Evolutionary conservation across 2,329 filamentous ascomycete genomes (phyloP).

Genomic region (Capronia coronata): DNA sequence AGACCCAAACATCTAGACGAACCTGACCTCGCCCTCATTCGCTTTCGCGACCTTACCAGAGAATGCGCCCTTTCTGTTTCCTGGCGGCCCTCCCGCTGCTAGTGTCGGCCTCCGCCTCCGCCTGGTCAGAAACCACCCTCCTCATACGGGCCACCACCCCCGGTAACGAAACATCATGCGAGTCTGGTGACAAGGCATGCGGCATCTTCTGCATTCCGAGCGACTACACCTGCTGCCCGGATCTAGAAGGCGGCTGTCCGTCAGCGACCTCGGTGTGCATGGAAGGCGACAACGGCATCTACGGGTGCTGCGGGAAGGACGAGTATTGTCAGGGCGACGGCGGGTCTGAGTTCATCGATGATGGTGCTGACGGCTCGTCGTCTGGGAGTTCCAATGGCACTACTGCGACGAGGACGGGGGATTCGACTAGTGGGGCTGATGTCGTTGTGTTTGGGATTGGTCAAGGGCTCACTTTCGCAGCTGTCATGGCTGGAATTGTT

Average conservation of each 20-base stretch:
- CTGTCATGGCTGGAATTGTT: background rate
- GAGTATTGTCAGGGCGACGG: slow-evolving; percentile 21
- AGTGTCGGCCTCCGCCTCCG: slow-evolving; percentile 11
- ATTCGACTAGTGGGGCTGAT: slow-evolving; percentile 7
- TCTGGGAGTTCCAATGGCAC: background rate
- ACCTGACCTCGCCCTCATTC: background rate
- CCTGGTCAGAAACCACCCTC: slow-evolving; percentile 14
- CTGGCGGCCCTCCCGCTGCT: slow-evolving; percentile 14
- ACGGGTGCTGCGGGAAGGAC: slow-evolving; percentile 24
- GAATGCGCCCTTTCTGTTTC: slow-evolving; percentile 18
- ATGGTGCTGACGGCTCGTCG: slow-evolving; percentile 4
- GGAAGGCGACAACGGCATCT: slow-evolving; percentile 22
- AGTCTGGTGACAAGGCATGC: slow-evolving; percentile 19
- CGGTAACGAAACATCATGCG: slow-evolving; percentile 16
- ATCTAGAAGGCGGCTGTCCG: slow-evolving; percentile 23
- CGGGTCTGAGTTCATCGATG: slow-evolving; percentile 19
- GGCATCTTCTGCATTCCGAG: slow-evolving; percentile 25
- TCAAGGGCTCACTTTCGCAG: background rate
- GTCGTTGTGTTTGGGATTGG: slow-evolving; percentile 6
- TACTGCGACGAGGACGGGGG: slow-evolving; percentile 3
- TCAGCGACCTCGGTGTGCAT: slow-evolving; percentile 16
- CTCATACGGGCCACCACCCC: slow-evolving; percentile 12
- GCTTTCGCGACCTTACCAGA: background rate
- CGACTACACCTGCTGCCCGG: slow-evolving; percentile 26
- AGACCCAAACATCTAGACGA: too few relatives aligned